Evolutionary conservation across 306 rosid species (phyloP).

Genomic region (Sicyos edulis): DNA sequence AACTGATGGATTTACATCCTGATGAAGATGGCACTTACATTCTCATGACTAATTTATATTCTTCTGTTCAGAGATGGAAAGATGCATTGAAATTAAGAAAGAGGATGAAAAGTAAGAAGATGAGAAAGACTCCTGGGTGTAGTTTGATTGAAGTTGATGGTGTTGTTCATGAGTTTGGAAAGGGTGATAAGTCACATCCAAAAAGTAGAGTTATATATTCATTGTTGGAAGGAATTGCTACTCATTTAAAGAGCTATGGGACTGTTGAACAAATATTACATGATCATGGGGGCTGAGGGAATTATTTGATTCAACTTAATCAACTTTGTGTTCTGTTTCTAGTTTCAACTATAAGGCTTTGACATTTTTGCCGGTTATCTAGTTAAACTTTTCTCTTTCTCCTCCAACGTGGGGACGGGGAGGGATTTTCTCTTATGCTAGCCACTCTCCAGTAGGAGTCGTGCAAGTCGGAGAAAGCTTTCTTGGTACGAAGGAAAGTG

Average conservation of each 20-base stretch:
- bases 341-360: neutral
- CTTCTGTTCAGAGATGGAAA: slow-evolving; percentile 37
- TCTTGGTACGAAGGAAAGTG: no score
- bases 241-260: slow-evolving; percentile 21
- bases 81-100: slow-evolving; percentile 39
- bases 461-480: no score
- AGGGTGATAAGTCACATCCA: slow-evolving; percentile 31
- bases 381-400: no score
- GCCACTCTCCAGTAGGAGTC: no score
- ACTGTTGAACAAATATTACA: slow-evolving; percentile 13
- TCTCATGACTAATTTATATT: slow-evolving; percentile 37
- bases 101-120: slow-evolving; percentile 34
- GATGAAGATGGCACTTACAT: slow-evolving; percentile 33
- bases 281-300: neutral
- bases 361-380: no score
- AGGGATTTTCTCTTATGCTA: no score
- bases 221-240: slow-evolving; percentile 24
- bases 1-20: slow-evolving; percentile 27
- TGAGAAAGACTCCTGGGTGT: slow-evolving; percentile 40
- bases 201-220: slow-evolving; percentile 25
- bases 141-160: slow-evolving; percentile 42
- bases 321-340: neutral
- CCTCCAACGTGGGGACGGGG: no score
- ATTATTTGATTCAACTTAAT: neutral
- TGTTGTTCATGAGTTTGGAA: slow-evolving; percentile 32